Evolutionary conservation across 2,329 filamentous ascomycete genomes (phyloP).

Genomic region (Cordyceps javanica): DNA sequence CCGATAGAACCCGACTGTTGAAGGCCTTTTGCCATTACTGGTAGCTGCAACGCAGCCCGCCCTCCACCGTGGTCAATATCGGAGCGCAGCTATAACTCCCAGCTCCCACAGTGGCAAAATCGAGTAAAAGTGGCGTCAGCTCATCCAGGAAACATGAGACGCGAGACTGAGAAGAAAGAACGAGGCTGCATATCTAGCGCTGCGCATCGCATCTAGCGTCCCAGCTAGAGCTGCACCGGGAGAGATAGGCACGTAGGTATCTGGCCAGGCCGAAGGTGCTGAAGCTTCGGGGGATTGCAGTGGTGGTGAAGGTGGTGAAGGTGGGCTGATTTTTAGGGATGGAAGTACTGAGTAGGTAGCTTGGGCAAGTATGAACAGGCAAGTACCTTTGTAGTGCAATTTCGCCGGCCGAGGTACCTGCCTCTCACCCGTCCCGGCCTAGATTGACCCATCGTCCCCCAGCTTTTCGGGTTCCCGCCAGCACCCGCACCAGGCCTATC

Average conservation of each 20-base stretch:
- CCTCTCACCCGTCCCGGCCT: too few species aligned
- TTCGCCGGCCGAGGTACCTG: too few species aligned
- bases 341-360: too few species aligned
- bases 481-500: conserved; percentile 5
- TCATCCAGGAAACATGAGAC: not conserved
- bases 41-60: not conserved
- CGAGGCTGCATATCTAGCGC: conserved; percentile 1
- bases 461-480: not conserved
- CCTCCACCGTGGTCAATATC: not conserved
- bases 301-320: too few species aligned
- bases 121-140: conserved; percentile 1
- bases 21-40: not conserved
- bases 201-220: not conserved
- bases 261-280: not conserved
- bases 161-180: not conserved
- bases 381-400: too few species aligned
- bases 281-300: not conserved
- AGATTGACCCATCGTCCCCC: not conserved
- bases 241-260: not conserved
- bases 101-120: conserved; percentile 3
- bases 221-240: not conserved
- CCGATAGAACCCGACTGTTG: conserved; percentile 6
- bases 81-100: not conserved
- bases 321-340: too few species aligned
- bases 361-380: too few species aligned